These are phyloP conservation scores for Knufia fluminis DNA, from an alignment of 2,329 filamentous ascomycete species.

Conservation along the genomic window DNA sequence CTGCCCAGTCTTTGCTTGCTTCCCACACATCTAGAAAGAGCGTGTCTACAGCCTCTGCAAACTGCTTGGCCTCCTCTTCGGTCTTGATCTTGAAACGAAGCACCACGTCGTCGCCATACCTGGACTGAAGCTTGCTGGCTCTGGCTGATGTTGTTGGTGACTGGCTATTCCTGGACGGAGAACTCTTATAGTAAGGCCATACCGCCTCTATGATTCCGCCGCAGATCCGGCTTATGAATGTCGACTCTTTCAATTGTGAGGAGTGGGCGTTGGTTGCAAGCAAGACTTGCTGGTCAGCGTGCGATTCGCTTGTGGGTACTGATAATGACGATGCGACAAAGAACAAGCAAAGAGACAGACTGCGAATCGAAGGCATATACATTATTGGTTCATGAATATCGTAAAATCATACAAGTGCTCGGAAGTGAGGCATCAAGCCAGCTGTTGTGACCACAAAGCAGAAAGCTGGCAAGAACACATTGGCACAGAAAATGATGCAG, in stretches of 20 bases:
- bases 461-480: background rate
- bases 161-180: background rate
- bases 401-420: background rate
- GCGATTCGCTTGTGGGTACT: background rate
- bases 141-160: background rate
- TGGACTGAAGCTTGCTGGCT: background rate
- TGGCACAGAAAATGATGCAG: conserved; percentile 3
- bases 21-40: conserved; percentile 89
- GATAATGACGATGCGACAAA: background rate
- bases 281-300: conserved; percentile 1
- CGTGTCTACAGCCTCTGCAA: conserved; percentile 63
- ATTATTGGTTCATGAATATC: conserved; percentile 4
- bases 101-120: conserved; percentile 75
- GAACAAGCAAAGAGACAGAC: background rate
- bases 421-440: background rate
- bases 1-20: conserved; percentile 69
- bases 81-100: conserved; percentile 74
- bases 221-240: conserved; percentile 3
- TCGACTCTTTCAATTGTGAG: background rate
- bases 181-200: conserved; percentile 7
- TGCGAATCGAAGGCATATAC: background rate
- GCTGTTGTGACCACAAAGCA: background rate
- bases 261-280: background rate
- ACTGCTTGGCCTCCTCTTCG: conserved; percentile 56
- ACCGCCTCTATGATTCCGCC: conserved; percentile 3